Base-by-base conservation (phyloP, 306 rosid genomes). In the Dalbergia cultrata region DNA sequence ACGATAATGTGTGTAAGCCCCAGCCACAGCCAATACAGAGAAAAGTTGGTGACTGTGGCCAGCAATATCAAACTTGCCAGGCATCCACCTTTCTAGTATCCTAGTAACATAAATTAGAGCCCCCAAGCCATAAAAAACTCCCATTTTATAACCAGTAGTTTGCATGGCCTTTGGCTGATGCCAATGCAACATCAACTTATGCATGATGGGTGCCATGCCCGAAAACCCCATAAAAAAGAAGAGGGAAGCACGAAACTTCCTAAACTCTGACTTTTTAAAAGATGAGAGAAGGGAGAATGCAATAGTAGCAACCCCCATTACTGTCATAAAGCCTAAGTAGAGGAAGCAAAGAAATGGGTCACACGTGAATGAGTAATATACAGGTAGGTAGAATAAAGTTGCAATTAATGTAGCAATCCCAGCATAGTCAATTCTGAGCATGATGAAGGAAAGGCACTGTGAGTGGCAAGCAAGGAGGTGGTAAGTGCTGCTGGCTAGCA, bases 341-440 rank as follows among this genome's bases (percentile, higher is more conserved):
- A 89, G 85, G 82, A 45, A 83, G 76, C 92, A 75, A 34, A 74
- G 74, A 61, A 89, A 82, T 3, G 93, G 92, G 71, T 86, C 77
- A 82, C 97, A 91, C 87, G 87, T 85, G 14, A 91, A 91, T 76
- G 92, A 76, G 89, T 89, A 91, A 70, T 91, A 89, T 39, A 89
- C 90, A 3, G 86, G 86, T 57, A 92, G 94, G 58, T 85, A 89
- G 66, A 89, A 91, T 67, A 91, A 91, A 52, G 92, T 88, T 14
- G 90, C 62, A 31, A 91, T 88, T 47, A 91, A 73, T 7, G 85
- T 90, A 11, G 93, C 85, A 17, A 91, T 85, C 50, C 93, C 90
- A 17, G 90, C 88, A 66, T 89, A 89, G 70, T 91, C 97, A 10
- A 89, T 49, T 72, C 86, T 79, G n/a, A 89, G 86, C 81, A 88